Conservation (phyloP, 768 basidiomycete genomes). For the Tricholoma terreum region DNA sequence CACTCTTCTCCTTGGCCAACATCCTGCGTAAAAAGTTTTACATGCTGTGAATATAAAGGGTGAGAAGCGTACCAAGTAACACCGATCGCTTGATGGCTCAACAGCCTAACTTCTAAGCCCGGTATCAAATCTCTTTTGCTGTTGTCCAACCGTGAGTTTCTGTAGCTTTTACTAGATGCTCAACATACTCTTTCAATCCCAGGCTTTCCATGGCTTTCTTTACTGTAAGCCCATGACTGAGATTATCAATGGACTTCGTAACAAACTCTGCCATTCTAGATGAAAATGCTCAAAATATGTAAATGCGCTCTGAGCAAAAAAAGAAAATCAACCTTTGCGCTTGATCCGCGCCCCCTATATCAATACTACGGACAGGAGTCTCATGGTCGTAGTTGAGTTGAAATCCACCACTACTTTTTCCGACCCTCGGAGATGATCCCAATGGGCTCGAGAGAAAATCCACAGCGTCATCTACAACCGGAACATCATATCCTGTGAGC, state of each 20-base stretch:
- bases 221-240: slow-evolving; percentile 51
- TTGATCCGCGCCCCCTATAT: slow-evolving; percentile 60
- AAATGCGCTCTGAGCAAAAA: neutral
- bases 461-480: slow-evolving; percentile 11
- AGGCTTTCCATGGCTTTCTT: slow-evolving; percentile 51
- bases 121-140: slow-evolving; percentile 58
- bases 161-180: slow-evolving; percentile 10
- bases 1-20: slow-evolving; percentile 55
- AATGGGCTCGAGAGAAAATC: slow-evolving; percentile 19
- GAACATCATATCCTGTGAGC: neutral
- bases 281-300: neutral
- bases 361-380: slow-evolving; percentile 46
- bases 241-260: slow-evolving; percentile 54
- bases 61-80: slow-evolving; percentile 55
- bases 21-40: slow-evolving; percentile 44
- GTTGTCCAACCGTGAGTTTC: neutral
- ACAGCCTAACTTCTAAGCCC: slow-evolving; percentile 64
- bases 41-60: neutral
- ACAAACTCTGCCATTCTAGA: slow-evolving; percentile 62
- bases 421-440: slow-evolving; percentile 6
- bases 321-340: slow-evolving; percentile 36
- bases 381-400: slow-evolving; percentile 48
- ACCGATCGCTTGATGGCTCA: slow-evolving; percentile 76
- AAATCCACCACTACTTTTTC: slow-evolving; percentile 32
- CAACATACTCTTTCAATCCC: slow-evolving; percentile 42